Base-by-base conservation (phyloP, 805 yeast species). In the Candida takata region DNA sequence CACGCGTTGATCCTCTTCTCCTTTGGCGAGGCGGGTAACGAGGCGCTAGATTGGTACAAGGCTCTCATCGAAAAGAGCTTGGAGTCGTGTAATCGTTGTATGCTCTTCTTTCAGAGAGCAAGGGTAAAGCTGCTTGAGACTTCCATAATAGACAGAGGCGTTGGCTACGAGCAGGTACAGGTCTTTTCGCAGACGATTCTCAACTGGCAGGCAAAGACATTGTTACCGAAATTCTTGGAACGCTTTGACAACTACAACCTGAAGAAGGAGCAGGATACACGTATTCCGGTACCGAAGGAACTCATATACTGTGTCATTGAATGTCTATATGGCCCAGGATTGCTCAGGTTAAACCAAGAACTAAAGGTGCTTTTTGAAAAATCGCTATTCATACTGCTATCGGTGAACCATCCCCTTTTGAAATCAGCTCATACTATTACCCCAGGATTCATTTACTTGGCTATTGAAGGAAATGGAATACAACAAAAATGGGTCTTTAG, bases 1-100 rank as follows among this genome's bases (percentile, higher is more conserved):
- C 78, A 78, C 49, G 60, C 70, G 8, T 54, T 80, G 36, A 71
- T 81, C 12, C 58, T 77, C 40, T 78, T 79, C 51, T 77, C 87
- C 4, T 77, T 79, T 47, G 66, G 67, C 3, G 71, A 29, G 17
- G 42, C 27, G 6, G 34, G 65, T 18, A 62, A 62, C 26, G 67
- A 62, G n/a, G 67, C 70, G 1, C 60, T 70, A 13, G 48, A 48
- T 5, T 67, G 74, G 66, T 55, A 69, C 36, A 64, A 66, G 33
- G 61, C 61, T 8, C 45, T 48, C 11, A 60, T 73, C 33, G 53
- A 57, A 4, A 52, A 56, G 1, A 59, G 68, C 17, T 55, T 82
- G 11, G 55, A 60, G 25, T 40, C 51, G 4, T 83, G 92, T 55
- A 59, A 65, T 3, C 57, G 65, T 5, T 83, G 92, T 56, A 59